Evolutionary conservation across 2,329 filamentous ascomycete species (phyloP).

Genomic region (Colletotrichum coccodes): DNA sequence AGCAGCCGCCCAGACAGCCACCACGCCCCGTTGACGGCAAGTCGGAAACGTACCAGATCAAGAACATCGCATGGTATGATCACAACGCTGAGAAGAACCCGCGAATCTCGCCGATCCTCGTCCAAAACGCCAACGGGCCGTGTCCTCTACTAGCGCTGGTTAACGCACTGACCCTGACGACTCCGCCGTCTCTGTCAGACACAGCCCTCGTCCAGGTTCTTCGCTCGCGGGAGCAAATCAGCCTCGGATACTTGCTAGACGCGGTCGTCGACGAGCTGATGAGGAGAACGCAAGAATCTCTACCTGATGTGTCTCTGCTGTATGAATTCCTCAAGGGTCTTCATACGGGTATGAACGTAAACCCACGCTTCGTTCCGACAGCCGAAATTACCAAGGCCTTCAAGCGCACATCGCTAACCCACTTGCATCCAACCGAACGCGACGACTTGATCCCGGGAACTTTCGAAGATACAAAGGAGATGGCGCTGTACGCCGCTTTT

Average conservation of each 20-base stretch:
- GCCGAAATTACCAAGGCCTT: slow-evolving; percentile 56
- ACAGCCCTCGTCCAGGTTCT: slow-evolving; percentile 83
- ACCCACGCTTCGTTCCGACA: slow-evolving; percentile 82
- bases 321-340: slow-evolving; percentile 89
- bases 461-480: slow-evolving; percentile 88
- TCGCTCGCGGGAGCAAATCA: slow-evolving; percentile 85
- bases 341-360: slow-evolving; percentile 98
- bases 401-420: slow-evolving; percentile 62
- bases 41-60: slow-evolving; percentile 89
- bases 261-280: slow-evolving; percentile 95
- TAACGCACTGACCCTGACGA: slow-evolving; percentile 89
- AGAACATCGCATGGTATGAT: slow-evolving; percentile 89
- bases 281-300: slow-evolving; percentile 67
- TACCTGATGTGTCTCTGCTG: slow-evolving; percentile 89
- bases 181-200: slow-evolving; percentile 68
- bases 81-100: slow-evolving; percentile 66
- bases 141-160: slow-evolving; percentile 93
- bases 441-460: slow-evolving; percentile 69
- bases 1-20: slow-evolving; percentile 48
- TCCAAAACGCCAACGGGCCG: slow-evolving; percentile 94
- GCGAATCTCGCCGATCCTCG: slow-evolving; percentile 84
- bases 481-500: slow-evolving; percentile 92
- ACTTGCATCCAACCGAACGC: slow-evolving; percentile 62
- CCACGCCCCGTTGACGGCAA: slow-evolving; percentile 52
- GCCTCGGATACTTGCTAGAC: slow-evolving; percentile 84